These are phyloP conservation scores for Xylaria sp. DNA, from an alignment of 2,329 filamentous ascomycete genomes.

Conservation along the genomic window DNA sequence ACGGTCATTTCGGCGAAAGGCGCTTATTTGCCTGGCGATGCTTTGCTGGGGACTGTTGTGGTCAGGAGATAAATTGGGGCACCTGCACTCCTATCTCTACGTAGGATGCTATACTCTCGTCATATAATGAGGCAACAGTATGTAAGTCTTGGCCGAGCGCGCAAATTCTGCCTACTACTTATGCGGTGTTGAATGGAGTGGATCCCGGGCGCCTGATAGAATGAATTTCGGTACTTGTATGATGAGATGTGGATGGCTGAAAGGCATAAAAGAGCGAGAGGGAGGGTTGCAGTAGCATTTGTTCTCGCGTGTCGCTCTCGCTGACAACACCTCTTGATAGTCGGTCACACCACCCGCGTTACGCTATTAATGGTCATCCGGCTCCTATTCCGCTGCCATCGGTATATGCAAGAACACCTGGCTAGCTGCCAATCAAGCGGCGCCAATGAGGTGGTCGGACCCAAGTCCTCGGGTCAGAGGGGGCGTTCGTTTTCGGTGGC, in stretches of 20 bases:
- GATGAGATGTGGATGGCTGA: neutral
- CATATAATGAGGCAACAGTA: neutral
- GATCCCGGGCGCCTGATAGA: neutral
- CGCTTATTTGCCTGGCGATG: neutral
- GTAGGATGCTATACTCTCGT: neutral
- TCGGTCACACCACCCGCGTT: slow-evolving; percentile 13
- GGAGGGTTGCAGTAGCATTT: slow-evolving; percentile 12
- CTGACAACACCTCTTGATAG: neutral
- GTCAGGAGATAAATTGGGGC: neutral
- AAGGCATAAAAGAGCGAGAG: neutral
- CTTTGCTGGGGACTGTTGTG: neutral
- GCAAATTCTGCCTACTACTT: neutral
- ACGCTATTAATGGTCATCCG: neutral
- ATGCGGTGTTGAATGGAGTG: neutral
- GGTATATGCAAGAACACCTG: neutral
- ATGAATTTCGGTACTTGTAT: neutral
- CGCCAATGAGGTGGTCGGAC: slow-evolving; percentile 6
- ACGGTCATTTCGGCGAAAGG: neutral
- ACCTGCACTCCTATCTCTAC: slow-evolving; percentile 1
- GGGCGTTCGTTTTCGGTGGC: neutral
- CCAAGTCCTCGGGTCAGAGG: slow-evolving; percentile 23
- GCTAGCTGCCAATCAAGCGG: neutral
- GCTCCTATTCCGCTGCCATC: slow-evolving; percentile 9
- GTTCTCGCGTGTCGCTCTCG: neutral
- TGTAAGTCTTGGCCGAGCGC: neutral